Percentiles rank a stretch among this genome's conserved stretches.
phyloP scores from a whole-genome alignment of 306 rosid genomes.

The Hippophae gyantsensis region DNA sequence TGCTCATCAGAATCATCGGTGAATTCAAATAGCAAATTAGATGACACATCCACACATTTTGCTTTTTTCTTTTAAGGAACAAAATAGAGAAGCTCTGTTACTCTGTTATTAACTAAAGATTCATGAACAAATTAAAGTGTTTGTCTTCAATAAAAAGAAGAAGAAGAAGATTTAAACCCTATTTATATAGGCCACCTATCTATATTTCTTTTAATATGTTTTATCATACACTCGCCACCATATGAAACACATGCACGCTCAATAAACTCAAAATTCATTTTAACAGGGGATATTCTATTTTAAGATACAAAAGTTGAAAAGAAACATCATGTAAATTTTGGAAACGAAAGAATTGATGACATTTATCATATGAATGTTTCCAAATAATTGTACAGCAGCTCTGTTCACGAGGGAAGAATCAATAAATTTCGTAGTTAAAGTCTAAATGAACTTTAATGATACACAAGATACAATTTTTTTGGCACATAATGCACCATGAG shows the following conservation, averaged over 20 bases:
- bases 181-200: no score
- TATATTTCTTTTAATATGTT: no score
- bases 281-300: neutral
- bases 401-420: constrained; percentile 58
- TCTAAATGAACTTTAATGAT: constrained; percentile 61
- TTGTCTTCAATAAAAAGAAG: no score
- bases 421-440: constrained; percentile 71
- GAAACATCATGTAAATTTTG: neutral
- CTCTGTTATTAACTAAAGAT: no score
- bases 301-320: neutral
- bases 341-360: constrained; percentile 29
- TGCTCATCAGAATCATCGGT: constrained; percentile 79
- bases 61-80: neutral
- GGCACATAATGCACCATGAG: constrained; percentile 52
- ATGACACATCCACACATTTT: constrained; percentile 28
- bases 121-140: no score
- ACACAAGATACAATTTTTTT: constrained; percentile 76
- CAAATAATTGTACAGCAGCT: constrained; percentile 39
- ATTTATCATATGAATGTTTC: constrained; percentile 30
- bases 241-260: neutral
- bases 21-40: constrained; percentile 49
- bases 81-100: neutral
- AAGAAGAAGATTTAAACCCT: no score
- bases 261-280: neutral
- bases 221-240: no score